Evolutionary conservation across 345 rosid species (phyloP), one percentile per base, ranked within the genome.

Genomic region (Nephelium lappaceum): DNA sequence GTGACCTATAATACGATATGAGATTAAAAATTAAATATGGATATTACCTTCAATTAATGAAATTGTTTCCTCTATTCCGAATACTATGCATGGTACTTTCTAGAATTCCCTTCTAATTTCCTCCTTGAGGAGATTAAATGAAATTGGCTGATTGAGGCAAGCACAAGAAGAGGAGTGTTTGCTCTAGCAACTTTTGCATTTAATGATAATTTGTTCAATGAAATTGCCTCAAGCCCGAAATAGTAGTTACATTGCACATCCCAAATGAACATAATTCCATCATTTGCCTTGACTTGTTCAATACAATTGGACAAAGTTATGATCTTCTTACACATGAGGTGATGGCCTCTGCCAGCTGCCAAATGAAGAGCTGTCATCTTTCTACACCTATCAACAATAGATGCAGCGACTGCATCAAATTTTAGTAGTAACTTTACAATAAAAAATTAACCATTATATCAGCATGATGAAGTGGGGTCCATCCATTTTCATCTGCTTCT

Each of bases 401-500:
- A 58, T 0, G 53, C 67, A n/a, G 5, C 14, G 11, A 38, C 39
- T 73, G 6, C 4, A 14, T 73, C 55, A 41, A 3, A 14, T 3
- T 21, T 0, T n/a, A 73, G 1, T 23, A 60, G 8, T 0, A 38
- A 5, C 1, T 18, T 6, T 0, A 15, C 21, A 39, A n/a, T 18
- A 15, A 0, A 5, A 11, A 1, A 1, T 10, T 10, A 2, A 5
- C 75, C 75, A 36, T 36, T 36, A 55, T 72, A 6, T 38, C 75
- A 49, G 75, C 75, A 7, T 36, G 36, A 11, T 72, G 65, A 11
- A 36, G 65, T n/a, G 75, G 75, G 36, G 45, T 72, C 75, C 75
- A 72, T 5, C 65, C 47, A 0, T n/a, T 0, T 10, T 2, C 6
- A 24, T 63, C 36, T 31, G 71, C 12, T 58, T 18, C 11, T 58